Evolutionary conservation across 176 grass and related monocot genomes (phyloP), one percentile per base, ranked within the genome.

Genomic region (Oryza meyeriana): DNA sequence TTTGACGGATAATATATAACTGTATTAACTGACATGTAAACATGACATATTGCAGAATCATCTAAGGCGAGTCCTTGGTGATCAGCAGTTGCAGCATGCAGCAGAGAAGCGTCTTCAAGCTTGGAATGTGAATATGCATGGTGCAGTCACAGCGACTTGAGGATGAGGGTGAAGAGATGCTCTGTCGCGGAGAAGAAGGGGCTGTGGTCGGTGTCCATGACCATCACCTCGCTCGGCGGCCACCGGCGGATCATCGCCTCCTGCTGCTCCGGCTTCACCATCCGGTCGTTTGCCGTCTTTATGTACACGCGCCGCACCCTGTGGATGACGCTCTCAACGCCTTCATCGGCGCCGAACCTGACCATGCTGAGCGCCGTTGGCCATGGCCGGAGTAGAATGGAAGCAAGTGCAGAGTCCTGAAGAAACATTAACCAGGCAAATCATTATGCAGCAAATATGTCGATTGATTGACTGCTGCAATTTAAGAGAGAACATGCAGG

Each of bases 231-330:
- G 0, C 50, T 63, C 1, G 87, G 87, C 1, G 77, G 91, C 91
- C 87, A 89, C 18, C 84, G 70, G 1, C 67, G 25, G 48, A 93
- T 85, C 91, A 93, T 89, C 12, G 77, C 81, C 29, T 93, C 87
- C 74, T 93, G 91, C 85, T 93, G 85, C 69, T 80, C 69, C 0
- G 47, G 85, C 26, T 69, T 88, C 65, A 90, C 27, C 70, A 66
- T 83, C 17, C 18, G 61, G 71, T 93, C 91, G 14, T 88, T 66
- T 2, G 24, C 12, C 2, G 91, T 90, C 8, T 82, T 90, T 63
- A 90, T 80, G 31, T 85, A 90, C 4, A 88, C 64, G 0, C 88
- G 69, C 35, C 12, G 66, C 16, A 87, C 82, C 22, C 27, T 1
- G 3, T 83, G 8, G 2, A 80, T 18, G 0, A 13, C 1, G 12